A percentile compares a stretch with the other conserved stretches of the same genome.
phyloP scores from a whole-genome alignment of 805 yeast genomes.

The Candida chauliodis region DNA sequence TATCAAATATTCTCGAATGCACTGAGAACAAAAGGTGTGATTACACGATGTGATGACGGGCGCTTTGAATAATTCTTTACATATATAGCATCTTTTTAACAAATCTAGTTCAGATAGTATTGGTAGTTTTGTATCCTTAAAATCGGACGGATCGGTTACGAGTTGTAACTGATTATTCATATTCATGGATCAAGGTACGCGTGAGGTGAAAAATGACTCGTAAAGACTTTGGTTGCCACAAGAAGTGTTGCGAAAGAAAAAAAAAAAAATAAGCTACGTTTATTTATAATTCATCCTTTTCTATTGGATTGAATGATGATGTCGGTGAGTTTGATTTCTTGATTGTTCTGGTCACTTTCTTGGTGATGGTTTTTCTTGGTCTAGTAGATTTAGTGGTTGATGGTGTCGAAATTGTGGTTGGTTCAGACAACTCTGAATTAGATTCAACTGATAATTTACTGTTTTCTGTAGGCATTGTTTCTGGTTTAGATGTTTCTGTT shows the following conservation, averaged over 20 bases:
- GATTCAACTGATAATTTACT: no score
- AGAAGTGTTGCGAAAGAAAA: background rate
- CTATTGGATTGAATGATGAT: constrained; percentile 7
- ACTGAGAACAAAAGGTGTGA: constrained; percentile 85
- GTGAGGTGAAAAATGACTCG: background rate
- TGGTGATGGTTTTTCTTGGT: constrained; percentile 8
- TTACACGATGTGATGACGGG: constrained; percentile 85
- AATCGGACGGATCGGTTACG: constrained; percentile 71
- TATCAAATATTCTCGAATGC: constrained; percentile 72
- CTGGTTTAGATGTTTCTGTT: background rate
- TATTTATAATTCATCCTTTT: constrained; percentile 13
- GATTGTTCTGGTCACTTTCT: constrained; percentile 11
- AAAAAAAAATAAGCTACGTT: background rate
- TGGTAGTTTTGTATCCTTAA: constrained; percentile 55
- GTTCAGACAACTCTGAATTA: no score
- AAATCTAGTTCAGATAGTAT: constrained; percentile 60
- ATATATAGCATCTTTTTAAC: constrained; percentile 75
- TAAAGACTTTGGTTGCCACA: background rate
- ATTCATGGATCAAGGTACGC: constrained; percentile 1
- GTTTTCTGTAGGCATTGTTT: no score
- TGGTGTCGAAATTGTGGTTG: background rate
- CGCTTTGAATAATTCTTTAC: constrained; percentile 75
- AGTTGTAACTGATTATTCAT: constrained; percentile 14
- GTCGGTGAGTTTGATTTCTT: constrained; percentile 11
- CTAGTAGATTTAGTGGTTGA: background rate